Evolutionary conservation across 2,329 filamentous ascomycete species (phyloP).

Genomic region (Tolypocladium guangdongense): DNA sequence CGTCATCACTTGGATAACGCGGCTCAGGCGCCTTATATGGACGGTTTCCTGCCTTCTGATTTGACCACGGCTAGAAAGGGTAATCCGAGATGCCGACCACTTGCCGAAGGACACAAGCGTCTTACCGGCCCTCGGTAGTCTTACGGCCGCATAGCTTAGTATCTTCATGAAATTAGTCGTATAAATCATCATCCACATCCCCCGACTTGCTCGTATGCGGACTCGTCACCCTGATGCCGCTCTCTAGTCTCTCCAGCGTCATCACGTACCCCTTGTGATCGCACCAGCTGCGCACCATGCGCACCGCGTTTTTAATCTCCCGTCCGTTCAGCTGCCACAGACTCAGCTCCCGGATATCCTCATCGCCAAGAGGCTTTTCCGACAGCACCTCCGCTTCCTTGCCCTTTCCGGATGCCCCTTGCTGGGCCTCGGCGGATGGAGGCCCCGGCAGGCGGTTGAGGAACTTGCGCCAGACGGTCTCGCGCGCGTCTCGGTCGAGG

Average conservation of each 20-base stretch:
- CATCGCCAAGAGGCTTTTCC: slow-evolving; percentile 11
- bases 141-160: too few species aligned
- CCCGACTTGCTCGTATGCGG: slow-evolving; percentile 27
- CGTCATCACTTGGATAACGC: too few species aligned
- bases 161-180: slow-evolving; percentile 9
- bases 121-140: too few species aligned
- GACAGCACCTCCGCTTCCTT: not conserved
- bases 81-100: too few species aligned
- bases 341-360: slow-evolving; percentile 26
- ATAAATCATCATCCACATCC: slow-evolving; percentile 15
- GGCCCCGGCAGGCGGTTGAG: slow-evolving; percentile 21
- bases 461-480: slow-evolving; percentile 35
- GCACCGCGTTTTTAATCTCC: slow-evolving; percentile 36
- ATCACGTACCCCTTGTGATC: slow-evolving; percentile 30
- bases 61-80: too few species aligned
- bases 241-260: slow-evolving; percentile 30
- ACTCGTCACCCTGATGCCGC: slow-evolving; percentile 33
- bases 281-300: slow-evolving; percentile 35
- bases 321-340: slow-evolving; percentile 32
- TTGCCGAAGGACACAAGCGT: too few species aligned
- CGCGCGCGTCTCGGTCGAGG: slow-evolving; percentile 25
- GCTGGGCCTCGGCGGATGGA: not conserved
- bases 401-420: not conserved
- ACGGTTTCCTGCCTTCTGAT: too few species aligned
- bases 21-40: too few species aligned